Evolutionary conservation across 2,329 filamentous ascomycete species (phyloP).

Genomic region (Arthrinium puccinioides): DNA sequence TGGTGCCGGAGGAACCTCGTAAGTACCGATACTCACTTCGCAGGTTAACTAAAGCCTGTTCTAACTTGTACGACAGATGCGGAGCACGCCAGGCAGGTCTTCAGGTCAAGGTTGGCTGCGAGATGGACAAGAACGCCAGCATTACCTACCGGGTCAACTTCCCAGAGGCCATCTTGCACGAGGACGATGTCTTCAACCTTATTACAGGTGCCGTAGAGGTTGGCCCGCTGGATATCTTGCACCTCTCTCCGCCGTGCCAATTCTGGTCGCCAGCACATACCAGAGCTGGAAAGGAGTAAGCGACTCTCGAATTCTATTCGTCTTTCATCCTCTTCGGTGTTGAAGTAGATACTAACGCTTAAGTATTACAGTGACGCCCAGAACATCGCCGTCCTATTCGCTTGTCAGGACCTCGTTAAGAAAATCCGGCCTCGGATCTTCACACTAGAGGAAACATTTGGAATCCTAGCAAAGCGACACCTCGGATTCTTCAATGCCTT

Average conservation of each 20-base stretch:
- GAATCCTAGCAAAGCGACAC: conserved; percentile 38
- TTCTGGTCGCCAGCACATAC: conserved; percentile 69
- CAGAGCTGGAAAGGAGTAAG: conserved; percentile 34
- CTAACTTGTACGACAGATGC: neutral
- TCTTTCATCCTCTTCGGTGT: too few relatives aligned
- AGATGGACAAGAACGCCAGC: conserved; percentile 53
- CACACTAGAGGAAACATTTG: conserved; percentile 74
- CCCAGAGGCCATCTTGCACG: conserved; percentile 36
- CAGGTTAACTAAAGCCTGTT: neutral
- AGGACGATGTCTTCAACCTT: conserved; percentile 41
- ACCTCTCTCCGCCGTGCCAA: conserved; percentile 73
- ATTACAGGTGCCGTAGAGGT: conserved; percentile 26
- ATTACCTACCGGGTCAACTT: conserved; percentile 55
- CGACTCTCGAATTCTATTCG: too few relatives aligned
- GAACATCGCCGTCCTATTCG: conserved; percentile 56
- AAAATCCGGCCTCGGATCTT: conserved; percentile 58
- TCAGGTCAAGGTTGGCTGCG: conserved; percentile 53
- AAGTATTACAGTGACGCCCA: conserved; percentile 61
- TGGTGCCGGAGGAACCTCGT: conserved; percentile 54
- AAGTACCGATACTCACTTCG: conserved; percentile 5
- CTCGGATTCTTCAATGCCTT: conserved; percentile 51
- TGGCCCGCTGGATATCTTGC: conserved; percentile 56
- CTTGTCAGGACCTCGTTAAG: conserved; percentile 47
- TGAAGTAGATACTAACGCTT: too few relatives aligned
- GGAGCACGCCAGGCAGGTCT: conserved; percentile 48